A percentile compares a stretch with the other conserved stretches of the same genome.
These are phyloP conservation scores for Zygnema cylindricum DNA, from an alignment of 139 green algal species.

Conservation along the genomic window DNA sequence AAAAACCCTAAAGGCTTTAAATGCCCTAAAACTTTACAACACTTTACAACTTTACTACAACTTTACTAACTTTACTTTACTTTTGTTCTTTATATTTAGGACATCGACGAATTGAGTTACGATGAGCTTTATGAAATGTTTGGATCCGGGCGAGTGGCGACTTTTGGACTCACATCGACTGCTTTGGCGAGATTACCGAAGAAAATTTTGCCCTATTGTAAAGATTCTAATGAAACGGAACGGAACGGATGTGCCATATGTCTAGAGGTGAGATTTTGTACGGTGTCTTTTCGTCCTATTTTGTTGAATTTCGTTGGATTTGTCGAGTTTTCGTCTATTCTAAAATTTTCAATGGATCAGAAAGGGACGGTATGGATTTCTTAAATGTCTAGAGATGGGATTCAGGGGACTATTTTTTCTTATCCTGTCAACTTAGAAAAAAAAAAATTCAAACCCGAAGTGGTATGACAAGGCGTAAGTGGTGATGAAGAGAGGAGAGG, in stretches of 20 bases:
- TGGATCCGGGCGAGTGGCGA: conserved; percentile 24
- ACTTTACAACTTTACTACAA: neutral
- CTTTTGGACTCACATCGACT: conserved; percentile 1
- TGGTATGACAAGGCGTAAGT: too few relatives aligned
- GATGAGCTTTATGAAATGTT: conserved; percentile 53
- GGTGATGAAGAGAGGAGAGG: too few relatives aligned
- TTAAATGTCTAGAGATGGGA: too few relatives aligned
- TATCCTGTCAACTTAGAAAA: too few relatives aligned
- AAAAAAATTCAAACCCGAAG: too few relatives aligned
- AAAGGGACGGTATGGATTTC: too few relatives aligned
- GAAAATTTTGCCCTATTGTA: neutral
- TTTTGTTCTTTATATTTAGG: neutral
- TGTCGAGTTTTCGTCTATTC: too few relatives aligned
- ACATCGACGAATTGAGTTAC: conserved; percentile 47
- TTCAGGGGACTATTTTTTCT: too few relatives aligned
- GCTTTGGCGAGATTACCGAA: conserved; percentile 28
- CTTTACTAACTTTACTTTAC: neutral
- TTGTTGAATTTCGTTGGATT: too few relatives aligned
- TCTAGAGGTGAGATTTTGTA: conserved; percentile 30
- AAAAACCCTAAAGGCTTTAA: neutral
- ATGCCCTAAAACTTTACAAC: neutral
- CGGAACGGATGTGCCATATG: conserved; percentile 30
- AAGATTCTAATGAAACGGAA: conserved; percentile 3
- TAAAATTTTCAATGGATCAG: too few relatives aligned
- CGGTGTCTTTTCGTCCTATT: neutral